Conservation (phyloP, 192 early-diverging fungal species). For the Podila horticola region DNA sequence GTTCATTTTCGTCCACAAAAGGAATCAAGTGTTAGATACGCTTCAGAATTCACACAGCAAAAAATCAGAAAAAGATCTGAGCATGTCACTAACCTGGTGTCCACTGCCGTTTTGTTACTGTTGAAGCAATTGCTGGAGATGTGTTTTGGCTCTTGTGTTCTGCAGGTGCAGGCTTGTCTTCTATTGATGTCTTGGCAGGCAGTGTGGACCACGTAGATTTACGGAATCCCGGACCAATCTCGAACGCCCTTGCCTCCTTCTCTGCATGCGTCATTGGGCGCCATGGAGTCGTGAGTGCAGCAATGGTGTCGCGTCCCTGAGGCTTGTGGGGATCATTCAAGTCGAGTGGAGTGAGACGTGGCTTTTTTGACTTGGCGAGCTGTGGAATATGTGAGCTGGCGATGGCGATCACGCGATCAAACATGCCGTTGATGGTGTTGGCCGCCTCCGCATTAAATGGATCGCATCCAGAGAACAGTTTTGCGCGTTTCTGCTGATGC, state of each 20-base stretch:
- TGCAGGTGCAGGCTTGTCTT: background rate
- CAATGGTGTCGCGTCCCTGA: slow-evolving; percentile 33
- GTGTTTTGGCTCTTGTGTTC: too few relatives aligned
- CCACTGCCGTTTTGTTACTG: too few relatives aligned
- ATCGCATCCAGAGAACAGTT: background rate
- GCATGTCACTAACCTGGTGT: too few relatives aligned
- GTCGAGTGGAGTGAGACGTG: background rate
- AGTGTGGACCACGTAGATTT: background rate
- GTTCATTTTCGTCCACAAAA: background rate
- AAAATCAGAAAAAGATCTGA: background rate
- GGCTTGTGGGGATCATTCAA: slow-evolving; percentile 8
- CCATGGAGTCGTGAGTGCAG: background rate
- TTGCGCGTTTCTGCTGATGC: background rate
- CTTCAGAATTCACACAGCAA: background rate
- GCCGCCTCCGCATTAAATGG: slow-evolving; percentile 39
- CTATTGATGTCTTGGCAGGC: background rate
- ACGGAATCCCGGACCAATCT: background rate
- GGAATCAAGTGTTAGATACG: too few relatives aligned
- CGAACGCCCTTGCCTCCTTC: background rate
- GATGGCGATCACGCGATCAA: slow-evolving; percentile 36
- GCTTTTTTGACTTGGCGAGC: background rate
- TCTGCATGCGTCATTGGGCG: background rate
- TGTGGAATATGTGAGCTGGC: slow-evolving; percentile 9
- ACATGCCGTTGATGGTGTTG: slow-evolving; percentile 37
- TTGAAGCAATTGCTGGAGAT: too few relatives aligned